Conservation (phyloP, 2,329 filamentous ascomycete genomes). For the Exophiala lecanii-corni region DNA sequence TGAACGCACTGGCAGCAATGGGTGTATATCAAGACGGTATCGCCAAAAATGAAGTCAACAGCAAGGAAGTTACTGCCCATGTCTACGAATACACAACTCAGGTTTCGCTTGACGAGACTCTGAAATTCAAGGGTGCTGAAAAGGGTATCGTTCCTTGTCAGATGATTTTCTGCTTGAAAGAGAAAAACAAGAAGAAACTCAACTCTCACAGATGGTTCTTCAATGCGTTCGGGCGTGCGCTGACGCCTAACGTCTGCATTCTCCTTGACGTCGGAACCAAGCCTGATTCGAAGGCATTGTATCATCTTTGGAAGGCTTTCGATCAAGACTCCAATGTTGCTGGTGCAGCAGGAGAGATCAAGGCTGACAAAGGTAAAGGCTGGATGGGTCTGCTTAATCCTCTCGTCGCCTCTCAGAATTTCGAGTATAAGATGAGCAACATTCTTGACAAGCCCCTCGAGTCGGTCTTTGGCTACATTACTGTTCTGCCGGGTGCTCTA, state of each 20-base stretch:
- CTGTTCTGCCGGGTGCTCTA: slow-evolving; percentile 87
- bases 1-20: slow-evolving; percentile 93
- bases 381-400: slow-evolving; percentile 85
- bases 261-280: slow-evolving; percentile 93
- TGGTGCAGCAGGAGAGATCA: slow-evolving; percentile 95
- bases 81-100: slow-evolving; percentile 99
- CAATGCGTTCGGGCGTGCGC: slow-evolving; percentile 87
- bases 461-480: slow-evolving; percentile 97
- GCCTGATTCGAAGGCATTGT: slow-evolving; percentile 83
- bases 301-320: slow-evolving; percentile 98
- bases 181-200: slow-evolving; percentile 95
- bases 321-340: slow-evolving; percentile 97
- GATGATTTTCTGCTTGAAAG: slow-evolving; percentile 97
- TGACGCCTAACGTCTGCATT: slow-evolving; percentile 96
- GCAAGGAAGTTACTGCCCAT: slow-evolving; percentile 89
- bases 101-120: slow-evolving; percentile 87
- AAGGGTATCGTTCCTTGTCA: slow-evolving; percentile 98
- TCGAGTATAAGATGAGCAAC: slow-evolving; percentile 99
- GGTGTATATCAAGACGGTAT: slow-evolving; percentile 98
- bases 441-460: slow-evolving; percentile 97
- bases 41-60: slow-evolving; percentile 96
- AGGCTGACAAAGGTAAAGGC: slow-evolving; percentile 85
- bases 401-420: slow-evolving; percentile 93
- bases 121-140: slow-evolving; percentile 98
- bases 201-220: slow-evolving; percentile 99